These are phyloP conservation scores for Secale cereale DNA, from an alignment of 176 grass and related monocot genomes.

Conservation along the genomic window DNA sequence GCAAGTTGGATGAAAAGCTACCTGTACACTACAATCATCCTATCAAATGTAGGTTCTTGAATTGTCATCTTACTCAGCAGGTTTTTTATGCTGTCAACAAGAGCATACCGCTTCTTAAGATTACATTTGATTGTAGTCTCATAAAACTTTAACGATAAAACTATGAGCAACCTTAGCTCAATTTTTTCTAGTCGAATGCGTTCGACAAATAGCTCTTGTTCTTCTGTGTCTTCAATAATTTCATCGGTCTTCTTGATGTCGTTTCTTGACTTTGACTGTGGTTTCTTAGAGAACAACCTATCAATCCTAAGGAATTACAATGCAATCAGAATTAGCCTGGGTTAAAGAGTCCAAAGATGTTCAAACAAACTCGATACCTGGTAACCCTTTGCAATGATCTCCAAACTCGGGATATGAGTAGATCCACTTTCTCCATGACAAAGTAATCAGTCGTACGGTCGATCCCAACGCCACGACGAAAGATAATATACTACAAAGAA, in stretches of 20 bases:
- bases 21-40: constrained; percentile 96
- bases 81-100: constrained; percentile 58
- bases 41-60: constrained; percentile 93
- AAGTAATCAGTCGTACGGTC: constrained; percentile 84
- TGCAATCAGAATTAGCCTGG: constrained; percentile 3
- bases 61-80: constrained; percentile 72
- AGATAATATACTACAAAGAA: constrained; percentile 70
- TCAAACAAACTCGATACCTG: constrained; percentile 38
- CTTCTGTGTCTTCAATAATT: constrained; percentile 46
- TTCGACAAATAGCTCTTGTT: constrained; percentile 59
- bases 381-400: constrained; percentile 56
- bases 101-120: constrained; percentile 16
- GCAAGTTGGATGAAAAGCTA: constrained; percentile 35
- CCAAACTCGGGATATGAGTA: constrained; percentile 78
- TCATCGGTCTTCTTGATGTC: constrained; percentile 66
- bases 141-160: neutral
- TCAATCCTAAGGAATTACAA: constrained; percentile 36
- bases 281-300: constrained; percentile 52
- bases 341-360: neutral
- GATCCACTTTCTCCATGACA: constrained; percentile 81
- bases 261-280: constrained; percentile 13
- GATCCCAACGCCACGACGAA: constrained; percentile 75
- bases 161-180: constrained; percentile 52
- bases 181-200: constrained; percentile 68
- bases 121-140: neutral